phyloP scores from a whole-genome alignment of 2,329 filamentous ascomycete genomes.

The Teratosphaeria gauchensis region DNA sequence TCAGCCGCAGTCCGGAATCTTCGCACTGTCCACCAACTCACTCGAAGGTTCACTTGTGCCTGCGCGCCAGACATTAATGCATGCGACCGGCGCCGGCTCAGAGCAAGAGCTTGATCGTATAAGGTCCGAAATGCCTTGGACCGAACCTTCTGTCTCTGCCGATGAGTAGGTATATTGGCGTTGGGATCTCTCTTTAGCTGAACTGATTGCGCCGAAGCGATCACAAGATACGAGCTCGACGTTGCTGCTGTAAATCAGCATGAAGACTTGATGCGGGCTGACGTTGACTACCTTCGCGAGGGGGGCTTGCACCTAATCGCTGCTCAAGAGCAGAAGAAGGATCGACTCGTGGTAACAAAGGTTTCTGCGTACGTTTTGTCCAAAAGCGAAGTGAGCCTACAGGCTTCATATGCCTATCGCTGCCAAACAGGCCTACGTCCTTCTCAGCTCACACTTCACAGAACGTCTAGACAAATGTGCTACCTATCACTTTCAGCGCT shows the following conservation, averaged over 20 bases:
- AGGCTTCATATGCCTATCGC: too few relatives aligned
- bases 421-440: too few relatives aligned
- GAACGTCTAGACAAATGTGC: background rate
- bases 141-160: background rate
- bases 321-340: too few relatives aligned
- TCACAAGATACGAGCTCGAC: background rate
- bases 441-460: too few relatives aligned
- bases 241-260: background rate
- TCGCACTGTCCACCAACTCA: background rate
- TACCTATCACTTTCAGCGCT: background rate
- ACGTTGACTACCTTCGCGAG: background rate
- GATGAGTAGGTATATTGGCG: background rate
- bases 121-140: background rate
- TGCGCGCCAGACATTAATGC: background rate
- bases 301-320: too few relatives aligned
- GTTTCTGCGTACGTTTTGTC: too few relatives aligned
- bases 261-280: background rate
- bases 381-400: too few relatives aligned
- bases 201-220: background rate
- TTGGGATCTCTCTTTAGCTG: background rate
- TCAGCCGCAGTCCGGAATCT: background rate
- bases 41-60: background rate
- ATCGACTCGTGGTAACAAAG: too few relatives aligned
- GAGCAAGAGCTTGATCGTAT: background rate
- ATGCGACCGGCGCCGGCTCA: background rate